Percentiles rank a stretch among this genome's conserved stretches.
These are phyloP conservation scores for Pseudofabraea citricarpa DNA, from an alignment of 2,329 filamentous ascomycete genomes.

Conservation along the genomic window DNA sequence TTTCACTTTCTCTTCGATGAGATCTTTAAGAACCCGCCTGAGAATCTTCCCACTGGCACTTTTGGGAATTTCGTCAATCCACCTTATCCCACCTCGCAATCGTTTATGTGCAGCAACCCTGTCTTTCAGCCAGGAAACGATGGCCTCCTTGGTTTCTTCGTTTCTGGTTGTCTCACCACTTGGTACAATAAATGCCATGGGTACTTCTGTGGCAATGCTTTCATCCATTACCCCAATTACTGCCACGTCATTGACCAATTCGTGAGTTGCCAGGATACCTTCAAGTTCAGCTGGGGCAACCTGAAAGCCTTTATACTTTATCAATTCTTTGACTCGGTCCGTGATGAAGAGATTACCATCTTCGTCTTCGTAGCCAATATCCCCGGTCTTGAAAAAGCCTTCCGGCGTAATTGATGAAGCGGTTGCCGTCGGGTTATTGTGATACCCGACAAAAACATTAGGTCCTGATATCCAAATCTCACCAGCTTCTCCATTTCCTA, in stretches of 20 bases:
- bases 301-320: constrained; percentile 58
- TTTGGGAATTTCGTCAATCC: constrained; percentile 65
- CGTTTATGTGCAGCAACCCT: constrained; percentile 61
- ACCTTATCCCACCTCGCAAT: constrained; percentile 62
- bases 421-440: constrained; percentile 62
- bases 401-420: constrained; percentile 64
- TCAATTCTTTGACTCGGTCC: constrained; percentile 67
- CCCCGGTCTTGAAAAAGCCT: constrained; percentile 76
- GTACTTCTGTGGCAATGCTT: constrained; percentile 61
- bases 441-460: constrained; percentile 54
- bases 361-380: constrained; percentile 71
- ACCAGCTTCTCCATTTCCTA: constrained; percentile 56
- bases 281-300: constrained; percentile 63
- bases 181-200: constrained; percentile 58
- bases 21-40: constrained; percentile 39
- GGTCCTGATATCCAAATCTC: constrained; percentile 65
- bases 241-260: constrained; percentile 50
- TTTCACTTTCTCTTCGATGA: constrained; percentile 13
- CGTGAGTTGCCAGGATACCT: constrained; percentile 37
- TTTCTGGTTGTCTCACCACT: constrained; percentile 27
- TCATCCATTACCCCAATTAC: constrained; percentile 59
- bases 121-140: constrained; percentile 52
- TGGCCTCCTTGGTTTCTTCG: constrained; percentile 33
- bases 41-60: constrained; percentile 53
- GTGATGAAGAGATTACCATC: constrained; percentile 82